Evolutionary conservation across 148 eudicot genomes (phyloP).

Genomic region (Salicornia ramosissima): DNA sequence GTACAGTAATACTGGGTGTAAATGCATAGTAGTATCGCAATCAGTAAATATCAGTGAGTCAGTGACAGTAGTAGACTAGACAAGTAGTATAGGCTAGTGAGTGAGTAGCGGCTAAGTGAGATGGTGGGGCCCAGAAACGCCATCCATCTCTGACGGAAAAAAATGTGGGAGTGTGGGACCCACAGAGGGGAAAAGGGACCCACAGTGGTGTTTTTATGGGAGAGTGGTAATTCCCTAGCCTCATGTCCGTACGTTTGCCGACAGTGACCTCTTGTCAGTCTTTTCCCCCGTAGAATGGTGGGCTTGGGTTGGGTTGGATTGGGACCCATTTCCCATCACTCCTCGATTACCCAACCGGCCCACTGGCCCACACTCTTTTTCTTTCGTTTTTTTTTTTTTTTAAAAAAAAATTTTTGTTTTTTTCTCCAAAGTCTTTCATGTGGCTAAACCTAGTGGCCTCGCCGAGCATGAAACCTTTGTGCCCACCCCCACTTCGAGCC

Average conservation of each 20-base stretch:
- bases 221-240: constrained; percentile 4
- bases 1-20: too few relatives aligned
- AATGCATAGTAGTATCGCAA: too few relatives aligned
- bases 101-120: not conserved
- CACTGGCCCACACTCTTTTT: too few relatives aligned
- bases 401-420: too few relatives aligned
- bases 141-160: constrained; percentile 30
- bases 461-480: too few relatives aligned
- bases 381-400: not conserved
- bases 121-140: constrained; percentile 21
- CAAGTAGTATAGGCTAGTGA: too few relatives aligned
- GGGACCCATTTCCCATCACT: not conserved
- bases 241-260: constrained; percentile 23
- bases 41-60: too few relatives aligned
- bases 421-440: too few relatives aligned
- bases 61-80: too few relatives aligned
- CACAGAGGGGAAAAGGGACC: constrained; percentile 10
- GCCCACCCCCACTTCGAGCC: too few relatives aligned
- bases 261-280: constrained; percentile 19
- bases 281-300: not conserved
- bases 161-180: constrained; percentile 15
- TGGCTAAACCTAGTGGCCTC: too few relatives aligned
- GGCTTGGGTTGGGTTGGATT: not conserved
- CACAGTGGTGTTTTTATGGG: not conserved
- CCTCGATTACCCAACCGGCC: not conserved